phyloP scores from a whole-genome alignment of 1,139 yeast genomes.

The Yamadazyma sp. region DNA sequence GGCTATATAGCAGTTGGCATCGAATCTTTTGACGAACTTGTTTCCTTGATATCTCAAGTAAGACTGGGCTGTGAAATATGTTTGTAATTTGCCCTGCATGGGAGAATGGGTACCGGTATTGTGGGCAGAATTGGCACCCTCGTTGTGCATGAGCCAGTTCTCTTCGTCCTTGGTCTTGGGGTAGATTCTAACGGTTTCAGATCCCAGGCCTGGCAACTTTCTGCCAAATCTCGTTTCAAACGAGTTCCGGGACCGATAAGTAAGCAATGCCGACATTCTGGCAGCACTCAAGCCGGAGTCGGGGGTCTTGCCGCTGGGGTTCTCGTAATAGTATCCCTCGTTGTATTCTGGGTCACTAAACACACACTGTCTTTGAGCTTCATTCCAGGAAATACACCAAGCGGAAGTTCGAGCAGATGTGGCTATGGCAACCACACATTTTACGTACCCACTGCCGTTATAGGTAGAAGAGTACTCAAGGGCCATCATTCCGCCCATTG shows the following conservation, averaged over 20 bases:
- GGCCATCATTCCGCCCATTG: conserved; percentile 99
- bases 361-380: conserved; percentile 93
- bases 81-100: conserved; percentile 56
- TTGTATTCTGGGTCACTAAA: conserved; percentile 91
- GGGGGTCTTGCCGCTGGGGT: conserved; percentile 67
- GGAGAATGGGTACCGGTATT: neutral
- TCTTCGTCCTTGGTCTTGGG: conserved; percentile 47
- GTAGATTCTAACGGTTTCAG: conserved; percentile 16
- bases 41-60: conserved; percentile 91
- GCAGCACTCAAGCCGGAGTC: conserved; percentile 90
- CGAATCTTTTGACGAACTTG: conserved; percentile 85
- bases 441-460: conserved; percentile 70
- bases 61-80: conserved; percentile 92
- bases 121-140: conserved; percentile 29
- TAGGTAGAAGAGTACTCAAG: conserved; percentile 75
- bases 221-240: conserved; percentile 91
- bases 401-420: conserved; percentile 95
- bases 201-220: conserved; percentile 48
- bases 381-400: conserved; percentile 99
- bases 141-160: conserved; percentile 46
- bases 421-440: conserved; percentile 77
- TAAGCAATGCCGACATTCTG: conserved; percentile 91
- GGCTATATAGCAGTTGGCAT: conserved; percentile 94
- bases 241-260: conserved; percentile 88
- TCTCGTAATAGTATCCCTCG: conserved; percentile 78